Evolutionary conservation across 176 grass and related monocot species (phyloP), one percentile per base, ranked within the genome.

Genomic region (Lolium perenne): DNA sequence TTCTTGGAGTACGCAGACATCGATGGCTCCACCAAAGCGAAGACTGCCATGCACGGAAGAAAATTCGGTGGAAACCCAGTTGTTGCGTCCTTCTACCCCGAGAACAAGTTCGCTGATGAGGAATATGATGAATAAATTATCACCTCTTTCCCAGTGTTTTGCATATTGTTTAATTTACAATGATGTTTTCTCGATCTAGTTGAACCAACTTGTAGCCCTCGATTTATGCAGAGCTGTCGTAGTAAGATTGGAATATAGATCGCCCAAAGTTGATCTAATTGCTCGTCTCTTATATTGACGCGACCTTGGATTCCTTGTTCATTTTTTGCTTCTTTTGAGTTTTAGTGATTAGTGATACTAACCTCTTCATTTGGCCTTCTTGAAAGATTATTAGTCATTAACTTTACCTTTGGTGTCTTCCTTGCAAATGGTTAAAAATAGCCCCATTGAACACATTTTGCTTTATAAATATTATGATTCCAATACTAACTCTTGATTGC

Each of bases 21-120:
- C 0, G 95, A 98, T 48, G 95, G 93, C 1, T 82, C 95, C 4
- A 85, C 89, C 29, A 95, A 95, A 89, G 95, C 95, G 48, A 92
- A 94, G 86, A 85, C 89, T 0, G 95, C 82, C 16, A 76, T 98
- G 81, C 89, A 98, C 1, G 93, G 95, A 21, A 90, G 95, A 71
- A 95, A 94, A 62, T 98, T 98, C 16, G 93, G 95, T 53, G 95
- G 93, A 14, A 98, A 95, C 59, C 87, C 84, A 46, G 95, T 98
- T 22, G 90, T 93, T 12, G 95, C 95, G 1, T 90, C 92, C 23
- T 98, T 86, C 88, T 98, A 98, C 76, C 88, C 95, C 0, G 95
- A 98, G 89, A 93, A 84, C 70, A 98, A 98, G 81, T 98, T 98
- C 55, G 89, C 91, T 51, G 87, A 87, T 57, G 95, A 74, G 45